Base-by-base conservation (phyloP, 2,329 filamentous ascomycete genomes). In the Diplodia sapinea region DNA sequence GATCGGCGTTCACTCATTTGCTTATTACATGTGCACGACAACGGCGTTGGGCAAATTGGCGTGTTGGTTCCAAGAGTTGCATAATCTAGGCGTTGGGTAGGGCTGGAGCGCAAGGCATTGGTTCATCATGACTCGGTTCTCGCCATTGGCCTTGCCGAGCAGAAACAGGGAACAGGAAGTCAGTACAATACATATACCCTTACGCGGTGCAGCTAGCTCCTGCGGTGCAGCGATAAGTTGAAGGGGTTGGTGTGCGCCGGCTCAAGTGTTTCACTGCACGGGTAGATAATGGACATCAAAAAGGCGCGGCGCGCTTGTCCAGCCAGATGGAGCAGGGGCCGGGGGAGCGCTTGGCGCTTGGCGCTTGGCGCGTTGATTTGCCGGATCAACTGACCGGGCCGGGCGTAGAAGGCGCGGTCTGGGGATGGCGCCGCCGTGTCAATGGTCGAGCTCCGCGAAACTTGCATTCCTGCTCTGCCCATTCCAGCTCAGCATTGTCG, bases 381-480 rank as follows among this genome's bases (percentile, higher is more conserved):
- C 56, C 38, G 38, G 56, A n/a, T n/a, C 17, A 38, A n/a, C 31
- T 57, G 50, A 23, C 12, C 57, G 57, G 57, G 40, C 40, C 40
- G 12, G 33, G 23, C n/a, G 29, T 62, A 38, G 57, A 29, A 62
- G 57, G 57, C 59, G 43, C 31, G 47, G 26, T 51, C 40, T 33
- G 26, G 57, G 57, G 23, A 29, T 50, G 57, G 57, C 17, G 57
- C 9, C 26, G 43, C 43, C 11, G 47, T 33, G 40, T 59, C 55
- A 26, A 43, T 61, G 26, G 38, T 49, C 26, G 57, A 63, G 59
- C 59, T 63, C 59, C 59, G 47, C 59, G 59, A 51, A 36, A 26
- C 55, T 36, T 62, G 55, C 65, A 59, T 52, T 61, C 55, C 65
- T 67, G 49, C 38, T 33, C 52, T 54, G 29, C n/a, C 33, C 17